Base-by-base conservation (phyloP, 495 filamentous ascomycete genomes). In the Daldinia loculata region DNA sequence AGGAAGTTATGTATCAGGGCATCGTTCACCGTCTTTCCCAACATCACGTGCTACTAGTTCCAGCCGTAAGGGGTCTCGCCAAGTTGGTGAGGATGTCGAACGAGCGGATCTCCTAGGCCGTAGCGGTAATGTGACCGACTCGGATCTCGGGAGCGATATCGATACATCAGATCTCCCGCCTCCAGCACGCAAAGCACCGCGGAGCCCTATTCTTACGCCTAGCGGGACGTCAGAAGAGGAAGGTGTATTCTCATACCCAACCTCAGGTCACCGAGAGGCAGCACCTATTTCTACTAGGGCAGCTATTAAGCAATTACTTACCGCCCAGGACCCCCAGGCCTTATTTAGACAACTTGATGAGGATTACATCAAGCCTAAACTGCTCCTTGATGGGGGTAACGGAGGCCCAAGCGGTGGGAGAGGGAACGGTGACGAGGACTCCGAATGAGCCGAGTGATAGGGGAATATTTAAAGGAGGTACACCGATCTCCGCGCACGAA, bases 291-390 rank as follows among this genome's bases (percentile, higher is more conserved):
- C 93, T 2, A 85, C 95, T 11, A 88, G 89, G 32, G 89, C 91
- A 56, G 84, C 86, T 1, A 88, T 95, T 64, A 89, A 88, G 15
- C 90, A 92, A 45, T 63, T 85, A 19, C 81, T 84, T 17, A 89
- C 91, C 12, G 84, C 89, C 0, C 94, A 97, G 41, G 96, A 99
- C 77, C 94, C 97, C 56, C 92, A 91, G 19, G 92, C 90, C 14
- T 90, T 95, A 87, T 97, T 99, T 79, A 89, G 89, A 63, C 95
- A 97, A 79, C 80, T 99, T 59, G 95, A 99, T 78, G 95, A 99
- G 78, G 93, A 92, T 30, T 98, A 92, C 79, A 96, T 99, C 78
- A 99, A 99, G 84, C 95, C 95, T 9, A 93, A 88, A 71, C 83
- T 99, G 60, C 79, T 99, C 63, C 85, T 99, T 39, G 95, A 98